Evolutionary conservation across 257 asterid species (phyloP), one percentile per base, ranked within the genome.

Genomic region (Solanum virginianum): DNA sequence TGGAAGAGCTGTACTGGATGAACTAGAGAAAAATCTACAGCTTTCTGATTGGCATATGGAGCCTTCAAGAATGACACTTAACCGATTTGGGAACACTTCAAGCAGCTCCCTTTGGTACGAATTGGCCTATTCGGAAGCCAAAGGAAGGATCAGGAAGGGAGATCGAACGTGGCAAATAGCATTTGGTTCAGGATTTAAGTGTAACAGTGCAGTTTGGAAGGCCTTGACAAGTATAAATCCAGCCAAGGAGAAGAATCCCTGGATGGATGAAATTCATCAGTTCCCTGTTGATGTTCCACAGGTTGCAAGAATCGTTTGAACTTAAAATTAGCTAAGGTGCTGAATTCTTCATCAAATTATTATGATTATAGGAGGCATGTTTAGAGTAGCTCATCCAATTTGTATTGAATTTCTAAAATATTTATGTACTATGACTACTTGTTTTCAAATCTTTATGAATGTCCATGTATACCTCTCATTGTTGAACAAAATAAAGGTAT

Each of bases 111-210:
- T 94, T 54, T 94, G 97, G 98, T 91, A 93, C 9, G 97, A 94
- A 66, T 68, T 93, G 90, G 92, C 95, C 3, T 93, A 91, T 65
- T 84, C 92, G 3, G 98, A 94, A 85, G 95, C 95, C 63, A 91
- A 91, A 86, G 98, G 97, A 53, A 93, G 98, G 90, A 91, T 94
- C 17, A 93, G 85, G 93, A 91, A 84, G 88, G 98, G 97, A 65
- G 98, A 93, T 36, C 91, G 96, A 89, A 92, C 95, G 1, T 93
- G 98, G 97, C 97, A 93, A 89, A 92, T 94, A 70, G 97, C 97
- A 8, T 93, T 94, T n/a, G 98, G 97, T 1, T 94, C 98, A 6
- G 96, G 97, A 11, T 94, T 93, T 86, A 93, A 94, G 86, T 94
- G 98, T 81, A 94, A 94, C 89, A 94, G 96, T 66, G 97, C 97